Evolutionary conservation across 2,329 filamentous ascomycete genomes (phyloP).

Genomic region (Colletotrichum lini): DNA sequence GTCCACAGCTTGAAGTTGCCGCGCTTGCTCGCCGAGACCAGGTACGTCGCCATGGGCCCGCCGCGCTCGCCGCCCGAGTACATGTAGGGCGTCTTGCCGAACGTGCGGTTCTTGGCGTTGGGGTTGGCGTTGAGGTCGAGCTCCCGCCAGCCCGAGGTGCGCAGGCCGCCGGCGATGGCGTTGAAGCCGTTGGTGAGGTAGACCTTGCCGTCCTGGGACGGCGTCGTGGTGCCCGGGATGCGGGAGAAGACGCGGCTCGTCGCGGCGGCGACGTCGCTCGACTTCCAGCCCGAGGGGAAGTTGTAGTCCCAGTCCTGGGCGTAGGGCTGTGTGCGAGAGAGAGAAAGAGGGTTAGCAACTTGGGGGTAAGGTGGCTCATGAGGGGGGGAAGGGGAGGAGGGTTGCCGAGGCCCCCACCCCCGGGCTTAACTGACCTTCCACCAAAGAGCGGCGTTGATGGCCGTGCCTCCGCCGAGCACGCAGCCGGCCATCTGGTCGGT

Average conservation of each 20-base stretch:
- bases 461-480: slow-evolving; percentile 76
- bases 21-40: slow-evolving; percentile 71
- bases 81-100: slow-evolving; percentile 76
- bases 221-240: slow-evolving; percentile 78
- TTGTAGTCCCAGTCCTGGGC: slow-evolving; percentile 79
- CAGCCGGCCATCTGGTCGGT: slow-evolving; percentile 82
- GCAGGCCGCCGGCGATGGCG: slow-evolving; percentile 72
- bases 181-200: slow-evolving; percentile 79
- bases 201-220: slow-evolving; percentile 75
- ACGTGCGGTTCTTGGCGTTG: slow-evolving; percentile 76
- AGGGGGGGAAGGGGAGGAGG: no score
- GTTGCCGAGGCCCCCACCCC: no score
- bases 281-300: slow-evolving; percentile 81
- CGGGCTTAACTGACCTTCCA: slow-evolving; percentile 63
- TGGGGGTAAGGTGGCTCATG: no score
- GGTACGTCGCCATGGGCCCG: slow-evolving; percentile 80
- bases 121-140: slow-evolving; percentile 73
- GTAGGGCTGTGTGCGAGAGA: slow-evolving; percentile 60
- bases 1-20: slow-evolving; percentile 78
- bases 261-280: slow-evolving; percentile 71
- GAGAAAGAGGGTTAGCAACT: background rate
- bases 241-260: slow-evolving; percentile 75
- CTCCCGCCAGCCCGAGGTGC: slow-evolving; percentile 72
- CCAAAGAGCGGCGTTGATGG: slow-evolving; percentile 79
- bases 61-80: slow-evolving; percentile 76